Evolutionary conservation across 495 filamentous ascomycete species (phyloP).

Genomic region (Annulohypoxylon bovei): DNA sequence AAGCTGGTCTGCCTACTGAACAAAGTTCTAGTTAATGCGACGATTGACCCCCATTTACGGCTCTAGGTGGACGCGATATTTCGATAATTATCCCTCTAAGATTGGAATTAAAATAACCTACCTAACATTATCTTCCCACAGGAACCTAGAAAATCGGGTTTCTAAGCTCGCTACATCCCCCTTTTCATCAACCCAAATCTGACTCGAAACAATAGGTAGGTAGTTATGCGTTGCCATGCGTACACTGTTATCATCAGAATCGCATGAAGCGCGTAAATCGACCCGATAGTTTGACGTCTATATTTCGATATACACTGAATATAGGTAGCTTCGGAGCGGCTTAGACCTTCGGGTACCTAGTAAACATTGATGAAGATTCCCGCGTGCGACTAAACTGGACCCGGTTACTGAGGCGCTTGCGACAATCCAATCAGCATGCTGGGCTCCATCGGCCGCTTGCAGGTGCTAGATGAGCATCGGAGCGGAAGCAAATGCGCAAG

Average conservation of each 20-base stretch:
- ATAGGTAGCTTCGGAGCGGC: neutral
- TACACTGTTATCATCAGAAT: no score
- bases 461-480: neutral
- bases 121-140: no score
- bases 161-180: neutral
- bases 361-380: neutral
- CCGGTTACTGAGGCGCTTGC: neutral
- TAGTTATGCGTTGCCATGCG: no score
- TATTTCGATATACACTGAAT: neutral
- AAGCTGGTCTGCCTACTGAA: neutral
- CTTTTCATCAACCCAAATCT: no score
- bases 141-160: neutral
- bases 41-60: neutral
- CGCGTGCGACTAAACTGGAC: neutral
- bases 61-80: no score
- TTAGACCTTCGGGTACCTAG: neutral
- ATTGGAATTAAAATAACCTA: no score
- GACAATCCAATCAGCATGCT: neutral
- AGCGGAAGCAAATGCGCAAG: neutral
- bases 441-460: neutral
- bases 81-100: no score
- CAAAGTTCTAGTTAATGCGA: neutral
- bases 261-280: neutral
- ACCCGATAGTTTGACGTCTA: neutral
- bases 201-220: no score